Evolutionary conservation across 768 basidiomycete species (phyloP).

Genomic region (Kwoniella sp.): DNA sequence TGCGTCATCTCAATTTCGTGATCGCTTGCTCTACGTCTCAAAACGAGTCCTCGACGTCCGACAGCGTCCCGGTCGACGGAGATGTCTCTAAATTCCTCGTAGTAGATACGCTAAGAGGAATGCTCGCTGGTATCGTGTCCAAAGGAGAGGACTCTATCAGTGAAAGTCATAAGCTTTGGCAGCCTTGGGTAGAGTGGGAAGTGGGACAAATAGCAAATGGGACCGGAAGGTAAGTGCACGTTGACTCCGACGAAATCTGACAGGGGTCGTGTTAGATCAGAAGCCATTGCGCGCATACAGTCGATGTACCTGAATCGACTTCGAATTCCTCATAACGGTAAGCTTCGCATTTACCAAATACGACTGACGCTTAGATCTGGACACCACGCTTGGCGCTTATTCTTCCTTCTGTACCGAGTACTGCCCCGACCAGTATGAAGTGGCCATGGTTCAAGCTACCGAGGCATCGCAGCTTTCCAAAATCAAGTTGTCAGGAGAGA

Average conservation of each 20-base stretch:
- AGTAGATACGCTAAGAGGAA: slow-evolving; percentile 54
- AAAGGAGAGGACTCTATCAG: slow-evolving; percentile 13
- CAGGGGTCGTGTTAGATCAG: neutral
- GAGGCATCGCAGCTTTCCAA: slow-evolving; percentile 61
- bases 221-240: slow-evolving; percentile 14
- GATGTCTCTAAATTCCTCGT: slow-evolving; percentile 78
- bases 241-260: neutral
- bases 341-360: neutral
- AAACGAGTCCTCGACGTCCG: neutral
- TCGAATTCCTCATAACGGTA: slow-evolving; percentile 25
- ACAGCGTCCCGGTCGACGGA: slow-evolving; percentile 53
- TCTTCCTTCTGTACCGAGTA: slow-evolving; percentile 82
- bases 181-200: slow-evolving; percentile 39
- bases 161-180: slow-evolving; percentile 36
- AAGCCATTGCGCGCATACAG: slow-evolving; percentile 21
- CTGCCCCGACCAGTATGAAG: slow-evolving; percentile 71
- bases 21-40: slow-evolving; percentile 5
- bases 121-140: slow-evolving; percentile 18
- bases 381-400: slow-evolving; percentile 77
- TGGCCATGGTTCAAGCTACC: slow-evolving; percentile 69
- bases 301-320: slow-evolving; percentile 29
- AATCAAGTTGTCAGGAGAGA: slow-evolving; percentile 66
- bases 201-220: slow-evolving; percentile 1
- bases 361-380: slow-evolving; percentile 57
- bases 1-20: slow-evolving; percentile 31